Base-by-base conservation (phyloP, 495 filamentous ascomycete genomes). In the Aspergillus bertholletiae region DNA sequence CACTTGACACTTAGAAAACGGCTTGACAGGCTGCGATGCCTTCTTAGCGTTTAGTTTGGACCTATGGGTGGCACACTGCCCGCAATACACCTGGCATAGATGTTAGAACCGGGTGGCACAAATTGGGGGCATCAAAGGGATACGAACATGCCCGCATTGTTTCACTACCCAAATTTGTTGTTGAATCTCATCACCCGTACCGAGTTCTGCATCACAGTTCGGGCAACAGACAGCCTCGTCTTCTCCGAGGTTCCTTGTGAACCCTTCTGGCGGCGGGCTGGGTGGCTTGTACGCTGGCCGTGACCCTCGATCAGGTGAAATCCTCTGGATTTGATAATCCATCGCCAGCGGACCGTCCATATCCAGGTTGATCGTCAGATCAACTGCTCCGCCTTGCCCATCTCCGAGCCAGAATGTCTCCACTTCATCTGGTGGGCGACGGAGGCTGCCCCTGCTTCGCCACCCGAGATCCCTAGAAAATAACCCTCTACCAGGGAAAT, bases 111-210 rank as follows among this genome's bases (percentile, higher is more conserved):
- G 32, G 27, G 12, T 20, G 24, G 53, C 41, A 37, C 13, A 43
- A 27, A n/a, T n/a, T n/a, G n/a, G 1, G 5, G 22, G 27, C 1
- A 27, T 13, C 17, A 23, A 1, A 34, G 15, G 4, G 27, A 46
- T 56, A 76, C 87, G 56, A 75, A 92, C 88, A 77, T 92, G 88
- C 51, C 88, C 89, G 68, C 88, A 92, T 53, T 72, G 70, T 58
- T 84, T 89, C 1, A 84, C 75, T 17, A 89, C 77, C 87, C 88
- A 91, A 28, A 90, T 84, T 54, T 88, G 80, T 63, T 82, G 80
- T 64, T 85, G 83, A 7, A 72, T 53, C 22, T 83, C 83, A 40
- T 79, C 72, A 20, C 80, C 78, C 18, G 71, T 70, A n/a, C 87
- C 84, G 43, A 92, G 67, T 63, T 92, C 88, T 32, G 81, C 76